Base-by-base conservation (phyloP, 768 basidiomycete species). In the Lactifluus echinatus region DNA sequence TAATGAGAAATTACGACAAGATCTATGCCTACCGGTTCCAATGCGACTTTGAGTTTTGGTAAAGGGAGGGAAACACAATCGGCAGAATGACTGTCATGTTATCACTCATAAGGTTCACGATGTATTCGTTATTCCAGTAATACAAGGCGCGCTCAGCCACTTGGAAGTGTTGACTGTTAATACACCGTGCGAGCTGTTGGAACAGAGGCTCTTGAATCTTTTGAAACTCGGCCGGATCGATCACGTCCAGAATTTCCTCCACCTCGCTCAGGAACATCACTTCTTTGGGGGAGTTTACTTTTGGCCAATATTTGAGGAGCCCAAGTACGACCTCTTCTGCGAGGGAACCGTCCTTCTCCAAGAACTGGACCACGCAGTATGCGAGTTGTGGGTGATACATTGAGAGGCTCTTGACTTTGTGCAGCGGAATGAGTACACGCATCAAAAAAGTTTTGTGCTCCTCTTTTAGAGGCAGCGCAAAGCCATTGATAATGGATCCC, bases 111-210 rank as follows among this genome's bases (percentile, higher is more conserved):
- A 99, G 81, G 71, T 96, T 99, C 66, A 99, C 91, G 63, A 98
- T 94, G 73, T 98, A 99, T 74, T 98, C 96, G 74, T 98, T 98
- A 75, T 98, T 97, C 96, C 96, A 99, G 71, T 96, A 98, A 64
- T 96, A 79, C 58, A 99, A 72, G 3, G 95, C 95, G 42, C 96
- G 83, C 71, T 99, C 96, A 6, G 96, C 95, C 29, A 99, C 95
- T 73, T 99, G 96, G 82, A 99, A 99, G 73, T 99, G 96, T 70
- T 98, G 96, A 67, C 90, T 93, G 70, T 95, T 96, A 81, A 99
- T 93, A 74, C 96, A 99, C 59, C 92, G 81, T 33, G 94, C 87
- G 28, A 99, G 80, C 70, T 98, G 96, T 53, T 85, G 85, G 79
- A 99, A 99, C 42, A 98, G 75, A 10, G 89, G 82, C 19, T 89